Evolutionary conservation across 2,329 filamentous ascomycete species (phyloP).

Genomic region (Penicillium sp.): DNA sequence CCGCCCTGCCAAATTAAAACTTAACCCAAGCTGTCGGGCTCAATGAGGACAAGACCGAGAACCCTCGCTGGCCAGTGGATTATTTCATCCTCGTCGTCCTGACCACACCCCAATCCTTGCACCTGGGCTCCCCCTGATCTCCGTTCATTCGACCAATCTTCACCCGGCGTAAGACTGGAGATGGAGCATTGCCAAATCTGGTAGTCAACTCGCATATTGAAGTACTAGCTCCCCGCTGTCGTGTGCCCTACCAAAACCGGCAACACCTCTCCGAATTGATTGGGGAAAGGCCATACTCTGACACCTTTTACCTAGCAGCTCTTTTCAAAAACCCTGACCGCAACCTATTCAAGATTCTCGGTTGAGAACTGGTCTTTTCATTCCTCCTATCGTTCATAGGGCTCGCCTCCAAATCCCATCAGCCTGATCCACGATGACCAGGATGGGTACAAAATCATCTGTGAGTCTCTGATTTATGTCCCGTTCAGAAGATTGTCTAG

Average conservation of each 20-base stretch:
- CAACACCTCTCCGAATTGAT: conserved; percentile 3
- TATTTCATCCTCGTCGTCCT: not conserved
- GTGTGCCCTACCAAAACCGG: conserved; percentile 8
- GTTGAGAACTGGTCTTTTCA: conserved; percentile 5
- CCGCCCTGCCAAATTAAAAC: conserved; percentile 39
- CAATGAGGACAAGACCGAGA: conserved; percentile 7
- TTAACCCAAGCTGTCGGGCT: conserved; percentile 43
- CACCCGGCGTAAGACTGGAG: conserved; percentile 14
- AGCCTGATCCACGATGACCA: conserved; percentile 11
- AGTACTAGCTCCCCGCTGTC: conserved; percentile 13
- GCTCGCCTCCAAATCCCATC: conserved; percentile 12
- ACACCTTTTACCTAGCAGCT: not conserved
- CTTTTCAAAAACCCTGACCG: not conserved
- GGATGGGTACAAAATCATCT: conserved; percentile 21
- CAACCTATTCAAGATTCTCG: not conserved
- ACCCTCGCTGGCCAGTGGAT: not conserved
- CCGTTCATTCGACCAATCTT: conserved; percentile 1
- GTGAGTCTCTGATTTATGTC: conserved; percentile 8
- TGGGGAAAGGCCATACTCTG: not conserved
- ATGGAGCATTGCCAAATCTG: conserved; percentile 11
- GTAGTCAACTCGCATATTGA: conserved; percentile 1
- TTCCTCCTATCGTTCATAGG: conserved; percentile 12
- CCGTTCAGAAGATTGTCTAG: not conserved
- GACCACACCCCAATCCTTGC: not conserved
- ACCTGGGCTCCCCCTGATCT: not conserved